Evolutionary conservation across 176 grass and related monocot genomes (phyloP).

Genomic region (Lolium multiflorum): DNA sequence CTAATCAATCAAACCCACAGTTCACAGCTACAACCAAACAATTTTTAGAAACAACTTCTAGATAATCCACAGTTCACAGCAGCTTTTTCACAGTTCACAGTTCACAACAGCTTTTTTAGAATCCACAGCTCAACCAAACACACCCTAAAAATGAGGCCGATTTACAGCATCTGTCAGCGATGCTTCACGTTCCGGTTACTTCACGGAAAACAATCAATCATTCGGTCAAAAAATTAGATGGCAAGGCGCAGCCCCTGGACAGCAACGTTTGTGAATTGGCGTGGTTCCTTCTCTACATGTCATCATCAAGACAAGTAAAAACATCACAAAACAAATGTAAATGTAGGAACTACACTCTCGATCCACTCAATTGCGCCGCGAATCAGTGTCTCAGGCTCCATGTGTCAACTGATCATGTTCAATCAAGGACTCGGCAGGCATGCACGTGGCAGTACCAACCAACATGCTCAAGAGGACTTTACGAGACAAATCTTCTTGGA

Average conservation of each 20-base stretch:
- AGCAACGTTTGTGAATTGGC: not conserved
- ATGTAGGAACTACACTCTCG: not conserved
- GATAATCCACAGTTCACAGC: too few species aligned
- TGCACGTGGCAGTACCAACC: not conserved
- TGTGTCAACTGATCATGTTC: not conserved
- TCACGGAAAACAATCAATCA: not conserved
- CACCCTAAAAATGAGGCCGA: too few species aligned
- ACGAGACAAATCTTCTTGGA: slow-evolving; percentile 2
- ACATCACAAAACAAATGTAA: too few species aligned
- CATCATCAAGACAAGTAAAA: not conserved
- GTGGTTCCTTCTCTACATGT: not conserved
- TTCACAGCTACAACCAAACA: too few species aligned
- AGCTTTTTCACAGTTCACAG: too few species aligned
- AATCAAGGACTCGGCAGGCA: not conserved
- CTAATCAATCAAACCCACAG: too few species aligned
- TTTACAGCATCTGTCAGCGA: too few species aligned
- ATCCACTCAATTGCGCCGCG: not conserved
- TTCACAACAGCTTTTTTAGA: too few species aligned
- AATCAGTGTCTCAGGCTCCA: not conserved
- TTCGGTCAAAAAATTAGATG: too few species aligned
- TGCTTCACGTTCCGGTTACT: too few species aligned
- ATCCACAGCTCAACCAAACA: too few species aligned
- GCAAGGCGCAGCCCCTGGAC: not conserved
- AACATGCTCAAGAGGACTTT: not conserved
- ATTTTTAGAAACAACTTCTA: too few species aligned